Evolutionary conservation across 1,284 basidiomycete genomes (phyloP).

Genomic region (Cutaneotrichosporon cavernicola): DNA sequence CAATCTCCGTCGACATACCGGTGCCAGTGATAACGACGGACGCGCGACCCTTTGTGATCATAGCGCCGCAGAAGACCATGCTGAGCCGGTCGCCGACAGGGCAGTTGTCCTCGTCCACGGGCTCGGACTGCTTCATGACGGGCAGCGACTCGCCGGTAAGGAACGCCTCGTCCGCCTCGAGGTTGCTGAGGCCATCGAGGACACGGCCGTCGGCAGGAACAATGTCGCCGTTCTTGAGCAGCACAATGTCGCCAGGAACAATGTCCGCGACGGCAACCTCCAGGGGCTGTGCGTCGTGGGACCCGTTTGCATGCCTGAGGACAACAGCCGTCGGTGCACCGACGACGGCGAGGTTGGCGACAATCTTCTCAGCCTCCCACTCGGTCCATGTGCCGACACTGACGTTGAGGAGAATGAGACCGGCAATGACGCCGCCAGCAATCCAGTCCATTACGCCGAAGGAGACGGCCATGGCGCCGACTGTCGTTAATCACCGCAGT

Average conservation of each 20-base stretch:
- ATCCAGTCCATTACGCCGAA: constrained; percentile 65
- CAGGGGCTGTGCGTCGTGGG: constrained; percentile 21
- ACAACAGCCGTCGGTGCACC: constrained; percentile 64
- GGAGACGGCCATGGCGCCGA: constrained; percentile 65
- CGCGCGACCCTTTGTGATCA: constrained; percentile 66
- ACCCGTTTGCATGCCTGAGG: constrained; percentile 57
- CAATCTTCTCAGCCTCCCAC: constrained; percentile 56
- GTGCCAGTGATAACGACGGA: constrained; percentile 62
- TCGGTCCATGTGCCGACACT: constrained; percentile 53
- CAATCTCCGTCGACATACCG: constrained; percentile 67
- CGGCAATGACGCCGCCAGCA: constrained; percentile 65
- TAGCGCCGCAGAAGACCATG: constrained; percentile 60
- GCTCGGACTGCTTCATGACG: constrained; percentile 60
- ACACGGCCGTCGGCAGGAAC: constrained; percentile 62
- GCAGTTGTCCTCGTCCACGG: constrained; percentile 52
- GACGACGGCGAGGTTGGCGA: constrained; percentile 53
- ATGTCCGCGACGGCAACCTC: constrained; percentile 61
- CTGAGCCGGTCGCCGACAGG: constrained; percentile 57
- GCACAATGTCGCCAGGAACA: constrained; percentile 64
- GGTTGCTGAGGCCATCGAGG: constrained; percentile 54
- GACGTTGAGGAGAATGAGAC: constrained; percentile 62
- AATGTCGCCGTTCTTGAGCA: constrained; percentile 62
- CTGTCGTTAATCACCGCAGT: constrained; percentile 31
- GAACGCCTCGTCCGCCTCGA: constrained; percentile 65
- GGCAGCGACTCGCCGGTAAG: constrained; percentile 71